Base-by-base conservation (phyloP, 345 rosid species). In the Ceriops decandra region DNA sequence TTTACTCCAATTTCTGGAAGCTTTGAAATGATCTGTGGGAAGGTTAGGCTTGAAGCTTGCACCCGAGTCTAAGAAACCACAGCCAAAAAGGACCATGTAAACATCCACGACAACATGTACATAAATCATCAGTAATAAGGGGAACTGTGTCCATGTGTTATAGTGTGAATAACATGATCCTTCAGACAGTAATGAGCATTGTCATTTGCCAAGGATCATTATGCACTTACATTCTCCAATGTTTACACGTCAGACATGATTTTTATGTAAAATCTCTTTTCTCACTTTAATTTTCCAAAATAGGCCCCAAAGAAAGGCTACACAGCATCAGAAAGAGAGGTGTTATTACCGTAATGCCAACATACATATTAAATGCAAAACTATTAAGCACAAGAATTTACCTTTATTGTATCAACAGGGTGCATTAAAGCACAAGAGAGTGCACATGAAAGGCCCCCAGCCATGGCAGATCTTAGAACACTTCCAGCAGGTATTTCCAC, bases 371-470 rank as follows among this genome's bases (percentile, higher is more conserved):
- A 57, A 61, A 30, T 42, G 64, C 53, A 52, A 56, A 54, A 52
- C n/a, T 21, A 26, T 49, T 10, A 67, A 52, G 64, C 49, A 33
- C 56, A 67, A 74, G 36, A 74, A 72, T 61, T 63, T 74, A 79
- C 99, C 90, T 95, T 95, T 72, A 95, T 81, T 31, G 97, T 87
- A 79, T 93, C 98, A 68, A 93, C 80, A 8, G 98, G 97, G 74
- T 91, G 89, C 98, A 95, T 64, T 56, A 95, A 61, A 71, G 90
- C 79, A 74, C 90, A 81, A 64, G 99, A 95, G 68, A 95, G 89
- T 64, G 96, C 98, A 81, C 92, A 86, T 46, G 99, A 86, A 66
- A 95, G 88, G 57, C 99, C 99, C 62, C 99, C 99, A 11, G 99
- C 99, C 82, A 95, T 79, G 60, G 99, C 99, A 72, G 99, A 90